Evolutionary conservation across 2,329 filamentous ascomycete genomes (phyloP), one percentile per base, ranked within the genome.

Genomic region (Cryphonectria japonica): DNA sequence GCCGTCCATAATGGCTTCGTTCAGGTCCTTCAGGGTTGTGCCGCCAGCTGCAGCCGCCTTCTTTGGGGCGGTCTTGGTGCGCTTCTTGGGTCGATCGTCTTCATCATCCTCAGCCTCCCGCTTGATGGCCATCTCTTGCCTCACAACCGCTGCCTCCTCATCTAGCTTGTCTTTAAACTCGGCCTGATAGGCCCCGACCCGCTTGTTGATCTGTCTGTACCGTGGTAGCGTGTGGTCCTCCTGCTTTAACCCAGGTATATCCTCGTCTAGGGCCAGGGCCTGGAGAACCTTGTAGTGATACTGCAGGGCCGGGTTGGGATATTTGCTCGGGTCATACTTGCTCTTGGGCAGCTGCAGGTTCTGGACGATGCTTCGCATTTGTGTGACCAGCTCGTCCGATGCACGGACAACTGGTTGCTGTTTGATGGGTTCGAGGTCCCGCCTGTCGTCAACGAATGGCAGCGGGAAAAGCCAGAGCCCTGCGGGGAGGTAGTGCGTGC

Each of bases 201-300:
- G 90, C 83, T 97, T 98, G 79, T 94, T 89, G 69, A 99, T 98
- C 75, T 97, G 93, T 75, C 88, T 91, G 80, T 91, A 94, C 76
- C 92, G 93, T 1, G 96, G 96, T 19, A 93, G 79, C 0, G 96
- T 98, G 74, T 92, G 91, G 78, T 99, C 96, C 19, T 88, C 85
- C 2, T 82, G 82, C 1, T 82, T 82, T 66, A 91, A 87, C 29
- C 92, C 91, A 0, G 95, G 95, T 1, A 97, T 83, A 75, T 98
- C 95, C 78, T 99, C 96, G 50, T 97, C 95, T 0, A 99, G 85
- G 0, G 96, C 96, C 70, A 98, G 86, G 8, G 93, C 92, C 81
- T 99, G 96, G 0, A 99, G 84, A 62, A 99, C 97, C 73, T 90
- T 91, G 84, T 98, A 99, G 82, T 98, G 96, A 95, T 95, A 99